Evolutionary conservation across 208 protist species (phyloP).

Genomic region (Wallacemonas sp.): DNA sequence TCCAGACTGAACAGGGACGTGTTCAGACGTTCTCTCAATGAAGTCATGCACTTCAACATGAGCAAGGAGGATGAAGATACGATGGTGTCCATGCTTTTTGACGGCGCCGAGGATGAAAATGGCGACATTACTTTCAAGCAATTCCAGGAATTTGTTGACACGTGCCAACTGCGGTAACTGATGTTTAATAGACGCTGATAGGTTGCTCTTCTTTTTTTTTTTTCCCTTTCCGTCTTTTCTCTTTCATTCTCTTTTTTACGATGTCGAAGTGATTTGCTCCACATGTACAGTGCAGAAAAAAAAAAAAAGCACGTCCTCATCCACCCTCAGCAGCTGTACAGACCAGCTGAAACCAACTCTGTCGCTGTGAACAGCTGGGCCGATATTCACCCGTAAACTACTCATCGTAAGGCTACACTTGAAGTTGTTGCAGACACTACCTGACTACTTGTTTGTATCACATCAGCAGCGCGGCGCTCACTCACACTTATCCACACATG

Average conservation of each 20-base stretch:
- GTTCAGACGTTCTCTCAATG: slow-evolving; percentile 75
- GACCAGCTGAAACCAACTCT: too few species aligned
- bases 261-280: background rate
- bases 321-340: too few species aligned
- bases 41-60: slow-evolving; percentile 86
- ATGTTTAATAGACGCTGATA: slow-evolving; percentile 14
- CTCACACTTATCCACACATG: background rate
- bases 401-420: too few species aligned
- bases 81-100: slow-evolving; percentile 84
- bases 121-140: slow-evolving; percentile 85
- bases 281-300: background rate
- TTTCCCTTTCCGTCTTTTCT: background rate
- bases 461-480: background rate
- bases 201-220: slow-evolving; percentile 5
- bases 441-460: background rate
- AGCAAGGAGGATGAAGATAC: slow-evolving; percentile 71
- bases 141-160: slow-evolving; percentile 86
- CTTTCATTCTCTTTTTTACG: too few species aligned
- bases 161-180: slow-evolving; percentile 10
- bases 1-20: slow-evolving; percentile 66
- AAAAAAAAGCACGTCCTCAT: background rate
- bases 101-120: slow-evolving; percentile 70
- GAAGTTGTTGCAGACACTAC: too few species aligned
- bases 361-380: too few species aligned
- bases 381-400: too few species aligned